Base-by-base conservation (phyloP, 768 basidiomycete genomes). In the Tricholoma terreum region DNA sequence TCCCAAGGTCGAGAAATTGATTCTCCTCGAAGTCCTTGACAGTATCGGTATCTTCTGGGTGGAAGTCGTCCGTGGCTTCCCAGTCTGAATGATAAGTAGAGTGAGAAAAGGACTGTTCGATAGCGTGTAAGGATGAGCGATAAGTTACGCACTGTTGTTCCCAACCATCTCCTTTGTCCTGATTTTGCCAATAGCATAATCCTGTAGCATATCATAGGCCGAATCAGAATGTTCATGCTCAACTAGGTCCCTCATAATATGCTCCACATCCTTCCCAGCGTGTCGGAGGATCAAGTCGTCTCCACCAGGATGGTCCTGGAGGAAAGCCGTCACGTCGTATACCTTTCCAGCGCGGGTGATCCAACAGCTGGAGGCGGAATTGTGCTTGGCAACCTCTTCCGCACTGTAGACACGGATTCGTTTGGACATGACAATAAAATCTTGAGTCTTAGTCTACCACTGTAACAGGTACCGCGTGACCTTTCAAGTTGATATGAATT, bases 271-370 rank as follows among this genome's bases (percentile, higher is more conserved):
- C 72, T 84, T 84, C 38, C 94, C 95, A 4, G 90, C 96, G 71
- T 88, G 81, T 43, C 84, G 75, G 36, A 94, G 73, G 63, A 99
- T 84, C 60, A 94, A 73, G 69, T 98, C 95, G 71, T 98, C 96
- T 3, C 95, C 94, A 61, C 96, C 96, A 10, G 95, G 94, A 69
- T 97, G 94, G 76, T 96, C 94, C 52, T 80, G 66, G 2, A 95
- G 73, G 73, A 98, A 98, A 3, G 65, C 62, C 3, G 95, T 87
- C 52, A 98, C 85, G 68, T 99, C 87, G 78, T 95, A 98, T 21
- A 99, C 92, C 67, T 86, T 90, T 66, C 87, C 88, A 57, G 77
- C 77, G 69, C 84, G 85, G 2, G 89, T 80, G 50, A 98, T 77
- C 92, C 93, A 98, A 70, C 92, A 94, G 62, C 84, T 90, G 1